A percentile compares a stretch with the other conserved stretches of the same genome.
Conservation (phyloP, 495 filamentous ascomycete species). For the Lasiosphaeria ovina region DNA sequence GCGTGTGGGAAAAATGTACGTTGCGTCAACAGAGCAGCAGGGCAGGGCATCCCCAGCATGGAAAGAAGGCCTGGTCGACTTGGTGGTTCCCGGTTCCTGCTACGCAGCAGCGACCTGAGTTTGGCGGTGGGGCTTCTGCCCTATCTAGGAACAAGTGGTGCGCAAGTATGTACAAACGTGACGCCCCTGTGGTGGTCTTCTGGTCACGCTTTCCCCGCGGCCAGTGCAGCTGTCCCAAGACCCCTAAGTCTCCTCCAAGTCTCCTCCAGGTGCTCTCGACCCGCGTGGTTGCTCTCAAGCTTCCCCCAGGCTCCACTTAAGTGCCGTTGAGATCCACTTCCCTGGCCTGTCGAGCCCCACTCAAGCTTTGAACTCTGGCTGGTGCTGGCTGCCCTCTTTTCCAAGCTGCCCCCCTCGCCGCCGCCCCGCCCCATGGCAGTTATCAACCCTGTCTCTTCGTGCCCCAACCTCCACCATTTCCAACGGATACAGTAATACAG, state of each 20-base stretch:
- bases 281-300: background rate
- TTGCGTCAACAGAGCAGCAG: no score
- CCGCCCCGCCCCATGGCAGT: constrained; percentile 2
- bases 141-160: no score
- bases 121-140: no score
- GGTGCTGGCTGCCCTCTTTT: background rate
- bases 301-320: background rate
- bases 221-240: no score
- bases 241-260: no score
- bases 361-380: constrained; percentile 11
- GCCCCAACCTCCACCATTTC: constrained; percentile 17
- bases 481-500: background rate
- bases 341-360: constrained; percentile 4
- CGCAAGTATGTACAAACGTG: background rate
- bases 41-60: background rate
- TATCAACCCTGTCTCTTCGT: background rate
- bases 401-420: background rate
- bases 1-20: no score
- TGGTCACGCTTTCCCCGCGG: background rate
- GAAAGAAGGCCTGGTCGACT: background rate
- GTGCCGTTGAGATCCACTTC: constrained; percentile 6
- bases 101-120: no score
- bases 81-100: no score
- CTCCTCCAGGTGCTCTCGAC: no score
- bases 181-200: background rate